Conservation (phyloP, 2,329 filamentous ascomycete species). For the Apiospora saccharicola region DNA sequence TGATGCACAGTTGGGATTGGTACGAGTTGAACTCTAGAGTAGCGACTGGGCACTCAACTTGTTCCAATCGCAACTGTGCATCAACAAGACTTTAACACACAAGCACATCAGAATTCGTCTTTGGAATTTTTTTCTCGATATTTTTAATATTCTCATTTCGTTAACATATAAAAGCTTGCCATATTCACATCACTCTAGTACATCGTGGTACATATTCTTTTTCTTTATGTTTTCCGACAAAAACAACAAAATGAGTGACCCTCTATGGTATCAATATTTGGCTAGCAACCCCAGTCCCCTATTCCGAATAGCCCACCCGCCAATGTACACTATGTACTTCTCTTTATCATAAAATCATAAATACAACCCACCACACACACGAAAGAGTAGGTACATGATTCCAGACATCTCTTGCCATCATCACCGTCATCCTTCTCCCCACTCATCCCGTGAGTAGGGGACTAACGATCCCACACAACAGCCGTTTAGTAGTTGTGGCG, state of each 20-base stretch:
- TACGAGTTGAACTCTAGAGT: too few relatives aligned
- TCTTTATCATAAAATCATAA: constrained; percentile 14
- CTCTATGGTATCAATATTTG: constrained; percentile 19
- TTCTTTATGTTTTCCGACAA: background rate
- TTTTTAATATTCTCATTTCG: background rate
- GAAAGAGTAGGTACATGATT: background rate
- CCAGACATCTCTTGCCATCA: background rate
- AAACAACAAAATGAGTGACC: constrained; percentile 12
- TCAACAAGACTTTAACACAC: too few relatives aligned
- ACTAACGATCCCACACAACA: background rate
- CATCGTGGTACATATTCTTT: background rate
- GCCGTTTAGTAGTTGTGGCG: background rate
- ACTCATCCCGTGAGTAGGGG: constrained; percentile 7
- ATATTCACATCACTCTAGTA: background rate
- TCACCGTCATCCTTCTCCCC: background rate
- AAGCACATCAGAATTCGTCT: background rate
- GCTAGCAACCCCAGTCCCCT: background rate
- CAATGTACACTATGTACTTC: background rate
- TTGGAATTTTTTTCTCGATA: background rate
- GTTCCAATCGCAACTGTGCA: too few relatives aligned
- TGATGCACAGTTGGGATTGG: too few relatives aligned
- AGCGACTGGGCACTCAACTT: too few relatives aligned
- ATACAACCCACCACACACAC: background rate
- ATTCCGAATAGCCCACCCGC: background rate
- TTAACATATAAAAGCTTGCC: background rate